phyloP scores from a whole-genome alignment of 176 grass and related monocot species.

The Oryza australiensis region DNA sequence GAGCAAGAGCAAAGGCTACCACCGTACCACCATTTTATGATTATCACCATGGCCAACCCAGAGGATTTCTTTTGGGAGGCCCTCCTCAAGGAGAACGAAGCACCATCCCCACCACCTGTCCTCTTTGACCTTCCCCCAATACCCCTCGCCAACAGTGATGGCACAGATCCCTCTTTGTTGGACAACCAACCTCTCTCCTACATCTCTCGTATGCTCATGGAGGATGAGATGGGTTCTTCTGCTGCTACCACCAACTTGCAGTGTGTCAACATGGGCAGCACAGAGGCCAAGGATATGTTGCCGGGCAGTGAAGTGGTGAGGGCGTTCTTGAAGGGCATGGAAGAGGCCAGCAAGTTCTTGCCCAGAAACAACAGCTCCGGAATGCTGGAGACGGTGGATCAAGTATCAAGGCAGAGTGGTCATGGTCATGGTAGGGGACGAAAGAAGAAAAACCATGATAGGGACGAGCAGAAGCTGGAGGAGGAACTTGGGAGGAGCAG shows the following conservation, averaged over 20 bases:
- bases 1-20: not conserved
- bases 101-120: not conserved
- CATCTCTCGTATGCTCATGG: constrained; percentile 45
- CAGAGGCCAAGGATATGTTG: not conserved
- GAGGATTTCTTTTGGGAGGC: constrained; percentile 16
- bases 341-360: constrained; percentile 60
- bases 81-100: not conserved
- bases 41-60: not conserved
- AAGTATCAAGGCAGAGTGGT: not conserved
- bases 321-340: constrained; percentile 35
- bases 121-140: constrained; percentile 11
- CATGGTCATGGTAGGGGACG: not conserved
- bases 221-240: constrained; percentile 45
- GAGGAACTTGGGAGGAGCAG: constrained; percentile 39
- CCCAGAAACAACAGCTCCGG: constrained; percentile 34
- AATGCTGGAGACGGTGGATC: not conserved
- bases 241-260: constrained; percentile 1
- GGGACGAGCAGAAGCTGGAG: constrained; percentile 12
- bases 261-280: not conserved
- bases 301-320: constrained; percentile 6
- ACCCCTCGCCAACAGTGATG: not conserved
- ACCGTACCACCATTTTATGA: not conserved
- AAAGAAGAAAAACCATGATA: constrained; percentile 36
- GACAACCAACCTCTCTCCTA: constrained; percentile 29
- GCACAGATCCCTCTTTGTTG: not conserved